Evolutionary conservation across 2,329 filamentous ascomycete species (phyloP).

Genomic region (Anthostomella pinea): DNA sequence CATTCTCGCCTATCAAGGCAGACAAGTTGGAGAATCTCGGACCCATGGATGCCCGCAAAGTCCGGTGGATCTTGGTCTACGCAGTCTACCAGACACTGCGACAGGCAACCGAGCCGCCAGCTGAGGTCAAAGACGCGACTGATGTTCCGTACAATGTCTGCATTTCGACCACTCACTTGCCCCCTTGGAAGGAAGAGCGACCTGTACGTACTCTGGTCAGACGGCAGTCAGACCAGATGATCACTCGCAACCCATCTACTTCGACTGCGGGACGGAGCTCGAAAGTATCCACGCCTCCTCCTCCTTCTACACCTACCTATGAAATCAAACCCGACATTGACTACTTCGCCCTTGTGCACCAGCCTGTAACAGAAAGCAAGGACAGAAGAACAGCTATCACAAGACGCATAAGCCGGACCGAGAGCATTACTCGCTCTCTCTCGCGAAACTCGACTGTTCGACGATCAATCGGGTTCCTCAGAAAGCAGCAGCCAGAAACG

Average conservation of each 20-base stretch:
- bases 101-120: constrained; percentile 58
- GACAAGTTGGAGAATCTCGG: constrained; percentile 58
- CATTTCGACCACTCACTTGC: constrained; percentile 40
- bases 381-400: constrained; percentile 8
- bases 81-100: constrained; percentile 69
- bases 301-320: constrained; percentile 6
- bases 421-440: constrained; percentile 30
- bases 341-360: constrained; percentile 47
- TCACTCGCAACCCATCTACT: constrained; percentile 15
- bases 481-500: constrained; percentile 9
- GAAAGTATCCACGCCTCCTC: constrained; percentile 7
- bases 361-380: constrained; percentile 12
- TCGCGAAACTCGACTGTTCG: constrained; percentile 31
- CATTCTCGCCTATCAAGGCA: constrained; percentile 47
- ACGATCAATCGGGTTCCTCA: constrained; percentile 34
- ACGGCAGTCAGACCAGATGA: constrained; percentile 29
- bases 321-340: constrained; percentile 57
- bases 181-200: constrained; percentile 43
- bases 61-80: constrained; percentile 77
- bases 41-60: constrained; percentile 67
- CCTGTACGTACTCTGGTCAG: constrained; percentile 27
- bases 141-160: constrained; percentile 56
- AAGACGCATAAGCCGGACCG: constrained; percentile 17
- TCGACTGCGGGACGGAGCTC: constrained; percentile 9
- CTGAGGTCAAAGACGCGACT: constrained; percentile 57